Evolutionary conservation across 78 protist genomes (phyloP), one percentile per base, ranked within the genome.

Genomic region (Dictyostelium intermedium): DNA sequence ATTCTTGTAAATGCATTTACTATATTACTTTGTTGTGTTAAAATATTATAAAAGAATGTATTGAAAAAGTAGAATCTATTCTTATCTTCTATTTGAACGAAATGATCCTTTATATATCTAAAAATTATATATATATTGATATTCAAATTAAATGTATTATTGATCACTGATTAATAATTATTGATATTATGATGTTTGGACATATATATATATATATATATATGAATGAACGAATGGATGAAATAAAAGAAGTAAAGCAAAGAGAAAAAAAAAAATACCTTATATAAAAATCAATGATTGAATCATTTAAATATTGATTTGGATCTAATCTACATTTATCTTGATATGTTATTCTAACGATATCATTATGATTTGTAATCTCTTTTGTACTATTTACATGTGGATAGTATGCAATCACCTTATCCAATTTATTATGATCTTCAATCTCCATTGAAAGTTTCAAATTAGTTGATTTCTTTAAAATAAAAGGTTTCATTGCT

Each of bases 11-110:
- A 80, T 13, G 91, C 89, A 18, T 50, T 53, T 4, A 53, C 76
- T 27, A 76, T 56, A 14, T 37, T 77, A 23, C 18, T 66, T 50
- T 69, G 66, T 0, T 8, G 16, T 1, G 91, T 34, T 9, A 92
- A 32, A 39, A 83, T 83, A n/a, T 82, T 80, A 73, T 92, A 92
- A 56, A 92, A 92, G 66, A 84, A 92, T 43, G 96, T 92, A 72
- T 74, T 84, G 69, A 84, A 92, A 43, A 92, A 92, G 23, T 92
- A 77, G 53, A 84, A 84, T 45, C 80, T 53, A 56, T 39, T 76
- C 30, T 43, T 56, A 53, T 92, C 91, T 25, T 30, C 16, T 2
- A 23, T 72, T 20, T 39, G 18, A 23, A 84, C 84, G 73, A 34
- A 91, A 47, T 82, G 53, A 43, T 91, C 85, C 3, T 61, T 91